Base-by-base conservation (phyloP, 2,329 filamentous ascomycete genomes). In the Fusarium metavorans region DNA sequence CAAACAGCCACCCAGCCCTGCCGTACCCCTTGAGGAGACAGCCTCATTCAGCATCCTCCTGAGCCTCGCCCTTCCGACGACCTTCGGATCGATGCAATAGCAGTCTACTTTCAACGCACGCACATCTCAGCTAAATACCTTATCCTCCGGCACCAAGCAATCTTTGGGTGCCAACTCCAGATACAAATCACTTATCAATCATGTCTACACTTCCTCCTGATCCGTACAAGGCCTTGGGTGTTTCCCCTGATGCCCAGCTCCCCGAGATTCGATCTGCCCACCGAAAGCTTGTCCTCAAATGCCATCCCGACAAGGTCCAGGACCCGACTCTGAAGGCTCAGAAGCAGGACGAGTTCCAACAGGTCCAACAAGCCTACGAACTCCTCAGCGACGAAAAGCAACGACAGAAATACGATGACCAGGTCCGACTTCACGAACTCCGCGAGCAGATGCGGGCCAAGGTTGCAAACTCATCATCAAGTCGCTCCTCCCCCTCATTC, bases 281-380 rank as follows among this genome's bases (percentile, higher is more conserved):
- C 85, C 92, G 94, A 78, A 97, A 97, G 83, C 91, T 97, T 45
- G 94, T 94, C 39, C 89, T 98, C 77, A 95, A 94, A 82, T 95
- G 93, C 81, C 95, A 98, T 78, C 95, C 95, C 37, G 95, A 98
- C 87, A 97, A 98, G 85, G 91, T 97, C 72, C 92, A 95, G 76
- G 90, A 97, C 79, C 91, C 92, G 63, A 87, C 90, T 18, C 86
- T 93, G 78, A 97, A 97, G 84, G 90, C 91, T 68, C 86, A 91
- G 77, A 97, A 95, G 82, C 91, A 94, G 77, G 92, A 95, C 77
- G 92, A 97, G 83, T 99, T 98, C 80, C 95, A 98, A 83, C 92
- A 91, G 81, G 94, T 98, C 37, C 95, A 98, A 82, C 91, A 95
- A 78, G 95, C 97, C 60, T 99, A 98, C 84, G 97, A 98, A 83